A percentile compares a stretch with the other conserved stretches of the same genome.
These are phyloP conservation scores for Clavispora carvajalis DNA, from an alignment of 805 yeast genomes.

Conservation along the genomic window DNA sequence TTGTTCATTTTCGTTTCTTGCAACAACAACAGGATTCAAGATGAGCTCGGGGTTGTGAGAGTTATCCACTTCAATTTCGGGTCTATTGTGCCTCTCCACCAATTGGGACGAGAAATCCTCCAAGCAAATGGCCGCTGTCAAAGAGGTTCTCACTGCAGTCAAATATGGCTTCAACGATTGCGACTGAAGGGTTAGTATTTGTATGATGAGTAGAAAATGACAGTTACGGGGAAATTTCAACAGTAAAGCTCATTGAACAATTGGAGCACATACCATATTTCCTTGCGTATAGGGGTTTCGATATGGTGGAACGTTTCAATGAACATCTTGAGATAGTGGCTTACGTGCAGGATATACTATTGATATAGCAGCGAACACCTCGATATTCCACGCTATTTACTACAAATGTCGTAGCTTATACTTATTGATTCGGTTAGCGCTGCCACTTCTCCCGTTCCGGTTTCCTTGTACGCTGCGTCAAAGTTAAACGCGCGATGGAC, in stretches of 20 bases:
- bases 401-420: no score
- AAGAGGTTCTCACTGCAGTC: slow-evolving; percentile 86
- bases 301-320: not conserved
- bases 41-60: slow-evolving; percentile 70
- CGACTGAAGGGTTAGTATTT: slow-evolving; percentile 47
- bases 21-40: slow-evolving; percentile 81
- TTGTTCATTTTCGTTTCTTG: slow-evolving; percentile 90
- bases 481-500: no score
- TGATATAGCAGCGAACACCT: no score
- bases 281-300: not conserved
- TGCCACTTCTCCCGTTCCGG: no score
- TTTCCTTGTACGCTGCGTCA: no score
- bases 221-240: no score
- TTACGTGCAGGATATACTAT: not conserved
- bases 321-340: not conserved
- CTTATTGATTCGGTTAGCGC: not conserved
- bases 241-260: not conserved
- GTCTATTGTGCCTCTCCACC: slow-evolving; percentile 95
- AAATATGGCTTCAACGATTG: slow-evolving; percentile 95
- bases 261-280: not conserved
- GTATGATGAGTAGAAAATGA: not conserved
- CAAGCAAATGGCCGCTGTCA: slow-evolving; percentile 88
- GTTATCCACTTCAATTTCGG: slow-evolving; percentile 87
- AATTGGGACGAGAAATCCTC: slow-evolving; percentile 93
- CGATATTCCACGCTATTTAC: no score